Base-by-base conservation (phyloP, 148 eudicot species). In the Silene latifolia region DNA sequence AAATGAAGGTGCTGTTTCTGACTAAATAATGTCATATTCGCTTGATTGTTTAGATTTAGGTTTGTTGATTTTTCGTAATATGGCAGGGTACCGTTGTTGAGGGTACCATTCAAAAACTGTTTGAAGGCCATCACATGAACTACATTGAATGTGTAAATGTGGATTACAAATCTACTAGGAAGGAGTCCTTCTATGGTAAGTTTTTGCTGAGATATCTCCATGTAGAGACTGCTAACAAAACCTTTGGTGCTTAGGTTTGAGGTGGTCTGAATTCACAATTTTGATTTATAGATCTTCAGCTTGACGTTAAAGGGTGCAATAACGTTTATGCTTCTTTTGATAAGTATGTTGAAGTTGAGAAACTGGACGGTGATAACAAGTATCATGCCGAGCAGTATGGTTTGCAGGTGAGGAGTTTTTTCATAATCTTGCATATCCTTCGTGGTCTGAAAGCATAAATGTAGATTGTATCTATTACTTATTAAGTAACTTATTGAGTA, bases 91-190 rank as follows among this genome's bases (percentile, higher is more conserved):
- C 98, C 67, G 98, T 94, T 76, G 98, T 94, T 74, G 98, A 94
- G 83, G 98, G 95, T 9, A 93, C 98, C 27, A 93, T 93, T 69
- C 97, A 93, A 69, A 83, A 89, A 73, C 83, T 94, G 71, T 91
- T 94, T 83, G 98, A 94, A 85, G 98, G 98, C 68, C 98, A 94
- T 81, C 95, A 91, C 80, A 94, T 94, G 98, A 94, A 94, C 80
- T 94, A 94, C 80, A 89, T 91, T 23, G 98, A 94, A 74, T 94
- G 98, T 82, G 86, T 85, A 62, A 91, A 94, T 76, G 97, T 91
- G 82, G 97, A 94, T 76, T 94, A 85, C 80, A 91, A 90, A 80
- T 94, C 98, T 53, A 91, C 97, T 25, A 88, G 98, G 76, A 91
- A 91, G 81, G 98, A 91, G 81, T 94, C 98, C 67, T 94, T 80